Evolutionary conservation across 1,284 basidiomycete species (phyloP).

Genomic region (Mycosarcoma mackinlayi): DNA sequence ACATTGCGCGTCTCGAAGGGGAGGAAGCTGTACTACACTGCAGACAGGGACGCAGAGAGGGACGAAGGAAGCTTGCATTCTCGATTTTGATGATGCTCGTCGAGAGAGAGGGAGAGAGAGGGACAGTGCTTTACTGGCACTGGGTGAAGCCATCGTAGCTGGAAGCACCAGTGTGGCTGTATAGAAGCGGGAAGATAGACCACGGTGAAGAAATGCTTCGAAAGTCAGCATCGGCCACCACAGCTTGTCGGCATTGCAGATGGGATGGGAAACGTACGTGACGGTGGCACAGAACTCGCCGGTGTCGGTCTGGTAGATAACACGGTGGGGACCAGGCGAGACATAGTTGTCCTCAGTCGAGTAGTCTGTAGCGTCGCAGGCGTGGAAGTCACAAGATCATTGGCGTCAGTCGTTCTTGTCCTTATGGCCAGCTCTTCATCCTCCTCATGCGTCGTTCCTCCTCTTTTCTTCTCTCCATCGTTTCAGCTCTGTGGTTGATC

Average conservation of each 20-base stretch:
- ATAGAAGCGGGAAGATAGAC: too few relatives aligned
- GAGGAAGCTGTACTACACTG: too few relatives aligned
- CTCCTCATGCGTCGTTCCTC: neutral
- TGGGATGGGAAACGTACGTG: slow-evolving; percentile 5
- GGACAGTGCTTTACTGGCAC: slow-evolving; percentile 8
- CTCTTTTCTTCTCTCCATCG: neutral
- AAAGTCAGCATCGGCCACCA: too few relatives aligned
- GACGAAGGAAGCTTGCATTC: too few relatives aligned
- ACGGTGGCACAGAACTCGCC: slow-evolving; percentile 34
- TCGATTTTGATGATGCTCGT: too few relatives aligned
- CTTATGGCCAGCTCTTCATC: too few relatives aligned
- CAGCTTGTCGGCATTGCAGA: too few relatives aligned
- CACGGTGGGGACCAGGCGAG: slow-evolving; percentile 41
- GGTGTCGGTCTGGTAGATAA: slow-evolving; percentile 24
- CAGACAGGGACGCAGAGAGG: too few relatives aligned
- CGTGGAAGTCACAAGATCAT: too few relatives aligned
- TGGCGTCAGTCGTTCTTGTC: too few relatives aligned
- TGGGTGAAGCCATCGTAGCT: slow-evolving; percentile 26
- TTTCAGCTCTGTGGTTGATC: neutral
- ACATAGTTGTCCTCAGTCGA: slow-evolving; percentile 21
- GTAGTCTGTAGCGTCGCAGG: slow-evolving; percentile 12
- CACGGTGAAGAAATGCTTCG: neutral
- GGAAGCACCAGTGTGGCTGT: slow-evolving; percentile 25
- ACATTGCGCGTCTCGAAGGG: too few relatives aligned
- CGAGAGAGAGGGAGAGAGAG: neutral